Evolutionary conservation across 768 basidiomycete species (phyloP).

Genomic region (Tulasnella sp.): DNA sequence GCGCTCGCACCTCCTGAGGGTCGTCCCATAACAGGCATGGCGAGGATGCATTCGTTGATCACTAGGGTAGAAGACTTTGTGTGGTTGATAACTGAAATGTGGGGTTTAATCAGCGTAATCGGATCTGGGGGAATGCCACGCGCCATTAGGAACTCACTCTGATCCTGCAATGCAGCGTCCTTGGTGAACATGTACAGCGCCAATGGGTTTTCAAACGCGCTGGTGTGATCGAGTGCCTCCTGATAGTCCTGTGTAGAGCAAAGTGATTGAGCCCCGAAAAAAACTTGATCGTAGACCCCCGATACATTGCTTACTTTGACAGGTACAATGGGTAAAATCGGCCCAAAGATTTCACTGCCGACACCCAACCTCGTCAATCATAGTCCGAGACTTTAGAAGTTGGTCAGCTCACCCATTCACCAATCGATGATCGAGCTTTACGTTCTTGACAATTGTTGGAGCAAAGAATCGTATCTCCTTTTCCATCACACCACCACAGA

Average conservation of each 20-base stretch:
- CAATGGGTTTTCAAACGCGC: conserved; percentile 37
- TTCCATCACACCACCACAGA: conserved; percentile 39
- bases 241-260: too few relatives aligned
- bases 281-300: too few relatives aligned
- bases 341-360: conserved; percentile 73
- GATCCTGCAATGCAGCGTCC: conserved; percentile 27
- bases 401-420: conserved; percentile 34
- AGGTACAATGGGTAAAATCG: conserved; percentile 62
- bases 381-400: too few relatives aligned
- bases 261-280: too few relatives aligned
- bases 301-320: conserved; percentile 37
- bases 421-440: conserved; percentile 43
- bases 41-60: background rate
- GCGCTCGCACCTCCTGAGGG: background rate
- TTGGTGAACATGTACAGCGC: conserved; percentile 57
- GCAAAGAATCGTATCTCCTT: conserved; percentile 38
- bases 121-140: background rate
- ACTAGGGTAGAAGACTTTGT: background rate
- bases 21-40: background rate
- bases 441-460: conserved; percentile 49
- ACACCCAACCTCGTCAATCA: too few relatives aligned
- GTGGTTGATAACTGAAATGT: background rate
- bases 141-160: conserved; percentile 14
- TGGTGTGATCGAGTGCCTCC: too few relatives aligned
- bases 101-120: background rate